phyloP scores from a whole-genome alignment of 2,329 filamentous ascomycete genomes.

The Xylaria sp. region DNA sequence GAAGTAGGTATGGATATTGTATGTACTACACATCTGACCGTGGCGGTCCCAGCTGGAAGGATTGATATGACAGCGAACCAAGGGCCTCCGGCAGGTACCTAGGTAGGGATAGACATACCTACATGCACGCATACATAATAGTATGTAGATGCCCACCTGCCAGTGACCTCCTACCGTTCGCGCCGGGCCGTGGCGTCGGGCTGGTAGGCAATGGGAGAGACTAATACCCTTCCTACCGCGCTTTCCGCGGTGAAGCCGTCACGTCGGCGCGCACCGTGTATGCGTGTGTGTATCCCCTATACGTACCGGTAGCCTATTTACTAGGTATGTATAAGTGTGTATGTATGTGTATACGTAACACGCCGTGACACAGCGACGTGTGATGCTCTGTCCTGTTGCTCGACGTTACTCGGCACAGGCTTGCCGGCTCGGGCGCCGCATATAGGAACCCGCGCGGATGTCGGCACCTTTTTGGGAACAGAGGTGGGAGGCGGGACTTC shows the following conservation, averaged over 20 bases:
- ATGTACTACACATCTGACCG: too few relatives aligned
- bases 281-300: too few relatives aligned
- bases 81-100: neutral
- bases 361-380: neutral
- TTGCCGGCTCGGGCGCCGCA: neutral
- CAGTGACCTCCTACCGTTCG: neutral
- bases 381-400: neutral
- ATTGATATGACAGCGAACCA: neutral
- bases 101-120: neutral
- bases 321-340: too few relatives aligned
- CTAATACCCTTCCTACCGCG: neutral
- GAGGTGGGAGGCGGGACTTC: neutral
- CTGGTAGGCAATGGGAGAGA: too few relatives aligned
- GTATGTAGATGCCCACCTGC: neutral
- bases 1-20: too few relatives aligned
- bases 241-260: neutral
- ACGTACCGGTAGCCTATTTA: too few relatives aligned
- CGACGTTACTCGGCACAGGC: neutral
- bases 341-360: too few relatives aligned
- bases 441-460: neutral
- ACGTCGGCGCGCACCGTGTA: neutral
- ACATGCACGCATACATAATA: neutral
- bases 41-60: neutral
- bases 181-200: too few relatives aligned
- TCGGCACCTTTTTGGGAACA: neutral